A percentile compares a stretch with the other conserved stretches of the same genome.
Conservation (phyloP, 768 basidiomycete species). For the Rhizopogon roseolus region DNA sequence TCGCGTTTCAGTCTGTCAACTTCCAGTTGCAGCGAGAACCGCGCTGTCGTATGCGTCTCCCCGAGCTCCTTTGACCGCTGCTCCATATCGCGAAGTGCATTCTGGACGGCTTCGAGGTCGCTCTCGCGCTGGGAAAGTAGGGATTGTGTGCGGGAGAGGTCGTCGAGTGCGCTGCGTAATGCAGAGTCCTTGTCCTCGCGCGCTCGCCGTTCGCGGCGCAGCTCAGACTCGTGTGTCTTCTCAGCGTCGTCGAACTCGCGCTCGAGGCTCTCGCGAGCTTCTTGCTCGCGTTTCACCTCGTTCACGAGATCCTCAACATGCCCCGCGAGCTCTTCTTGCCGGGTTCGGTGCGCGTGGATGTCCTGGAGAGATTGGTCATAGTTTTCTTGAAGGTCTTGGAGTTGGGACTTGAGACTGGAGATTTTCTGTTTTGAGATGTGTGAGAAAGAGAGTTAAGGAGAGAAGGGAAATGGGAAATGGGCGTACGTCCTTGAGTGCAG, state of each 20-base stretch:
- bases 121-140: conserved; percentile 67
- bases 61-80: conserved; percentile 75
- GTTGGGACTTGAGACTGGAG: conserved; percentile 52
- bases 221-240: conserved; percentile 57
- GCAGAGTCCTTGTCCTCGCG: conserved; percentile 70
- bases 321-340: conserved; percentile 70
- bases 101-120: conserved; percentile 72
- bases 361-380: conserved; percentile 64
- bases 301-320: conserved; percentile 70
- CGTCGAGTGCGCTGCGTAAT: conserved; percentile 56
- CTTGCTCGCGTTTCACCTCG: conserved; percentile 56
- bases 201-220: conserved; percentile 55
- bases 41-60: conserved; percentile 77
- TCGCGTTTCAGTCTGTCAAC: conserved; percentile 84
- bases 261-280: conserved; percentile 49
- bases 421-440: conserved; percentile 40
- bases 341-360: conserved; percentile 63
- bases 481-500: conserved; percentile 77
- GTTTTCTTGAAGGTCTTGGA: conserved; percentile 58
- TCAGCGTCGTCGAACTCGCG: conserved; percentile 52
- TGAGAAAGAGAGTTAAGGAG: conserved; percentile 19
- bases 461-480: neutral
- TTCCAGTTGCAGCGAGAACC: conserved; percentile 87
- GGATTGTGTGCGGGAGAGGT: conserved; percentile 57
- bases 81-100: conserved; percentile 66